A percentile compares a stretch with the other conserved stretches of the same genome.
Evolutionary conservation across 192 early-diverging fungal species (phyloP).

Genomic region (Spinellus fusiger): DNA sequence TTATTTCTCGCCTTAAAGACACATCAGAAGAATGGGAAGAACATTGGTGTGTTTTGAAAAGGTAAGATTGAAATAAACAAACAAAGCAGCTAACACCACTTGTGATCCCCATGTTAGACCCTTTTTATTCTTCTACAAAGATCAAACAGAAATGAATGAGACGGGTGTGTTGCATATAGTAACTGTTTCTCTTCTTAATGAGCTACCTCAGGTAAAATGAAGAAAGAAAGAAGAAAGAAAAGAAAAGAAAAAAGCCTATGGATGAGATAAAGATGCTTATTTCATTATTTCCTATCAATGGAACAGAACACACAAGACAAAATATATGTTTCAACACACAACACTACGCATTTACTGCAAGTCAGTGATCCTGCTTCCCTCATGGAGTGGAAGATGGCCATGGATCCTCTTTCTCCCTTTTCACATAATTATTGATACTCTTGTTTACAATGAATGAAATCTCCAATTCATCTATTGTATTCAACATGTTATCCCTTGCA

Average conservation of each 20-base stretch:
- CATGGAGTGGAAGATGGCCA: neutral
- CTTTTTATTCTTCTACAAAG: neutral
- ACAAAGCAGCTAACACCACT: neutral
- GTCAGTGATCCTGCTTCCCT: neutral
- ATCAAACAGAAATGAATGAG: neutral
- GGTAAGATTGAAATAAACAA: neutral
- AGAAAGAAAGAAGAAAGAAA: too few relatives aligned
- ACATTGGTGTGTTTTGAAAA: neutral
- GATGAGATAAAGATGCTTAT: too few relatives aligned
- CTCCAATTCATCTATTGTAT: too few relatives aligned
- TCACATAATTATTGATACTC: too few relatives aligned
- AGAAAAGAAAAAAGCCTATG: too few relatives aligned
- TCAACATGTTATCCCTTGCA: too few relatives aligned
- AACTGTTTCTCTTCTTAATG: neutral
- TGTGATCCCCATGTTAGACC: neutral
- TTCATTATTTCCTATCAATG: too few relatives aligned
- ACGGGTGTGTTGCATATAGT: neutral
- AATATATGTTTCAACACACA: neutral
- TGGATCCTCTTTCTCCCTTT: neutral
- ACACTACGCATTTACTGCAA: neutral
- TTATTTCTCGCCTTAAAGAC: neutral
- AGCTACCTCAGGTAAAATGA: neutral
- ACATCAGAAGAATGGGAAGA: neutral
- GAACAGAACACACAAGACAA: neutral
- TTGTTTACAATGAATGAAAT: too few relatives aligned